Percentiles rank a stretch among this genome's conserved stretches.
Evolutionary conservation across 495 filamentous ascomycete species (phyloP).

Genomic region (Astrothelium subdiscretum): DNA sequence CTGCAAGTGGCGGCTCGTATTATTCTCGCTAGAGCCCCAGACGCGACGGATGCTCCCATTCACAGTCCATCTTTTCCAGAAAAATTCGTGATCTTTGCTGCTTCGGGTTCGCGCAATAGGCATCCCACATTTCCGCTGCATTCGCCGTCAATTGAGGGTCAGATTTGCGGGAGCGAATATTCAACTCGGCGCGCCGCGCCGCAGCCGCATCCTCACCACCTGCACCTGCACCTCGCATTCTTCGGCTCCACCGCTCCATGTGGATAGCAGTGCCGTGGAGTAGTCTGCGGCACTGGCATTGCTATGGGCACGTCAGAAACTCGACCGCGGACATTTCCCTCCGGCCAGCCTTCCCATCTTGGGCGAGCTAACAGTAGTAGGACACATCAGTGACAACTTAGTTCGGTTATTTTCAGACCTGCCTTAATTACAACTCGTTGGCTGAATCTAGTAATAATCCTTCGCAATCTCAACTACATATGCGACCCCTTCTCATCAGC

Average conservation of each 20-base stretch:
- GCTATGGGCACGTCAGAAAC: neutral
- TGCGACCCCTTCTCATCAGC: too few relatives aligned
- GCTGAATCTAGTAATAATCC: neutral
- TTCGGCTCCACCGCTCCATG: neutral
- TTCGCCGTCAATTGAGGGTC: neutral
- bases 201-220: neutral
- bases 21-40: neutral
- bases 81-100: neutral
- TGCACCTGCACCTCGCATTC: neutral
- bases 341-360: neutral
- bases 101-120: neutral
- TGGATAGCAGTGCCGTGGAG: neutral
- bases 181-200: too few relatives aligned
- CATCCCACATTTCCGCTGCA: neutral
- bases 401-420: neutral
- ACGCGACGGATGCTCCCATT: neutral
- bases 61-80: neutral
- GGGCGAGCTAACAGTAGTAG: neutral
- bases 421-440: neutral
- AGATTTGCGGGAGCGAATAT: too few relatives aligned
- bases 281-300: neutral
- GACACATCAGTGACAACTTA: neutral
- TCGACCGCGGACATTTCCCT: neutral
- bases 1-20: neutral
- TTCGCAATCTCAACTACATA: neutral